Evolutionary conservation across 164 flowering plant genomes (phyloP), one percentile per base, ranked within the genome.

Genomic region (Malania oleifera): DNA sequence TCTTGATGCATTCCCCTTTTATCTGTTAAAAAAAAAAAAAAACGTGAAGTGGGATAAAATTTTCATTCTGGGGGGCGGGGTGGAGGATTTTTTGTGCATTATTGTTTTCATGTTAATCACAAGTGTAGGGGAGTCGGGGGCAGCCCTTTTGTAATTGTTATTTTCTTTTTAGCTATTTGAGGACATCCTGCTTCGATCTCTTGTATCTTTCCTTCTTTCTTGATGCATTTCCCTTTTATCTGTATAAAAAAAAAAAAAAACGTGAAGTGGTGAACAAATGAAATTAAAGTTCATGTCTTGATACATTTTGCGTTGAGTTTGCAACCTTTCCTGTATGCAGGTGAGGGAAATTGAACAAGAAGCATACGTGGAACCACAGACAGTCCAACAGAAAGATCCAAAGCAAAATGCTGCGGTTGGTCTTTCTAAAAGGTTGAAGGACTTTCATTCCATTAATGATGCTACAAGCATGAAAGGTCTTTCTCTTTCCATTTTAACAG

Each of bases 351-450:
- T 92, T 64, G 66, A 86, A 69, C 77, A 74, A 69, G 91, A 87
- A 72, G 69, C 62, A 19, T 62, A 74, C 73, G 64, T 48, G 1
- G 84, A 80, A 69, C 74, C 84, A 63, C 82, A 81, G 65, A 51
- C 54, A 1, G 77, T 63, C 41, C 76, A 71, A 57, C 73, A 64
- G 31, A 83, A 80, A 72, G 85, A 71, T 27, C 64, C 67, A 35
- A 92, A 80, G 74, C 89, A 82, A 63, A 78, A 86, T 61, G 82
- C 86, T 66, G 96, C 93, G 20, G 62, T 71, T 59, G 87, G 80
- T 80, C 93, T 92, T 45, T 84, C 95, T 43, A 87, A 88, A 70
- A 77, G 96, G 69, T 67, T 92, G 51, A 84, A 83, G 71, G 79
- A 81, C 63, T 60, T 75, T 17, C 93, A 75, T 50, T 65, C 82